phyloP scores from a whole-genome alignment of 345 rosid genomes.

The Rhizophora apiculata region DNA sequence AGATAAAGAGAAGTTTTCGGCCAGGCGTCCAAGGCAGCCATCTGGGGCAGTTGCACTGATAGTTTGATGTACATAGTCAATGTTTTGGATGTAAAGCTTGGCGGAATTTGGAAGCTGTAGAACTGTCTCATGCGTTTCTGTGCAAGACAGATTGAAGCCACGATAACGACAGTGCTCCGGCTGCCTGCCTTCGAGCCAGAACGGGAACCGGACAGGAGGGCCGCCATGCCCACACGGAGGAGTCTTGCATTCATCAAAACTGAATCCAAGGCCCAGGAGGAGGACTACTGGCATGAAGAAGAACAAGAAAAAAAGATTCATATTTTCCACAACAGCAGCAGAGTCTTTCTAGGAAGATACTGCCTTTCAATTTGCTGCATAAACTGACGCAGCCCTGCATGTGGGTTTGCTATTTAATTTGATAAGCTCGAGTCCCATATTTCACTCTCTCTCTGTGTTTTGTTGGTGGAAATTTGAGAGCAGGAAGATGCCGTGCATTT shows the following conservation, averaged over 20 bases:
- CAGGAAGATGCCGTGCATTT: too few relatives aligned
- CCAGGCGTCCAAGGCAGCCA: constrained; percentile 7
- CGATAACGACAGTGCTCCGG: constrained; percentile 6
- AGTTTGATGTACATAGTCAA: constrained; percentile 6
- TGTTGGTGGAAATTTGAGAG: too few relatives aligned
- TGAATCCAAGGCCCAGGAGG: too few relatives aligned
- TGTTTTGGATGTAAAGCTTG: background rate
- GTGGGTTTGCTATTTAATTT: too few relatives aligned
- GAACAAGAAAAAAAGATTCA: too few relatives aligned
- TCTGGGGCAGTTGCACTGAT: background rate
- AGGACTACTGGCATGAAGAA: too few relatives aligned
- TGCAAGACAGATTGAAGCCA: constrained; percentile 14
- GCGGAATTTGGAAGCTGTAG: constrained; percentile 7
- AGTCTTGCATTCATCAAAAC: background rate
- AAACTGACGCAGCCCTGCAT: too few relatives aligned
- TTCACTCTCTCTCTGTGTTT: too few relatives aligned
- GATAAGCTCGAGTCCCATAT: too few relatives aligned
- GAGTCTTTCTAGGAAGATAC: too few relatives aligned
- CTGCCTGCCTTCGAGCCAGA: constrained; percentile 5
- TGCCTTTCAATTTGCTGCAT: too few relatives aligned
- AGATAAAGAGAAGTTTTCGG: background rate
- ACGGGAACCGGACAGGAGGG: constrained; percentile 15
- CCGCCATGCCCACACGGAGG: constrained; percentile 1
- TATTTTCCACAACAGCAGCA: too few relatives aligned
- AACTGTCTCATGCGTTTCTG: background rate